Percentiles rank a stretch among this genome's conserved stretches.
phyloP scores from a whole-genome alignment of 2,329 filamentous ascomycete genomes.

The Waltergamsia citrina region DNA sequence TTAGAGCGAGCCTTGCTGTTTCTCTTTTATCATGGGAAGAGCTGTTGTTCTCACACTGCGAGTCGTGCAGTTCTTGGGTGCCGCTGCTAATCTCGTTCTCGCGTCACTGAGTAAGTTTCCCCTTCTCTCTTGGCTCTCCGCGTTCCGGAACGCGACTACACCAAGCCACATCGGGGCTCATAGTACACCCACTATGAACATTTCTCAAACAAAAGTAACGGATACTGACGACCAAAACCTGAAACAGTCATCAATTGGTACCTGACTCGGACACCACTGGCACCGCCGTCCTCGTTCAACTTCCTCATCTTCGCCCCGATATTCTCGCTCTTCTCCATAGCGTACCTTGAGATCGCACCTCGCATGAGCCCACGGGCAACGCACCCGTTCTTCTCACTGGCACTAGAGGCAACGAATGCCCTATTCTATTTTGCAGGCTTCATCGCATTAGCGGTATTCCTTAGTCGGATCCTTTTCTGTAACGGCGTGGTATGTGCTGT shows the following conservation, averaged over 20 bases:
- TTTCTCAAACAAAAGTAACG: no score
- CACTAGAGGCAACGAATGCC: slow-evolving; percentile 40
- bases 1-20: no score
- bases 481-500: slow-evolving; percentile 45
- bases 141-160: neutral
- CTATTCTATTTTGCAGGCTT: slow-evolving; percentile 52
- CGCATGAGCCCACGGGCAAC: slow-evolving; percentile 33
- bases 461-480: slow-evolving; percentile 46
- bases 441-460: slow-evolving; percentile 47
- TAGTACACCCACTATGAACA: no score
- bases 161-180: neutral
- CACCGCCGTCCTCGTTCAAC: slow-evolving; percentile 45
- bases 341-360: slow-evolving; percentile 41
- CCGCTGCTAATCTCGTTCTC: neutral
- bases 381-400: slow-evolving; percentile 38
- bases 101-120: neutral
- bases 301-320: slow-evolving; percentile 47
- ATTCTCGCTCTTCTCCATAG: slow-evolving; percentile 44
- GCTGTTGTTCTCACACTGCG: slow-evolving; percentile 1
- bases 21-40: slow-evolving; percentile 6
- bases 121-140: no score
- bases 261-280: slow-evolving; percentile 24
- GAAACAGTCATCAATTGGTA: slow-evolving; percentile 53
- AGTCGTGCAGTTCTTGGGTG: slow-evolving; percentile 2
- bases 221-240: neutral